Evolutionary conservation across 2,329 filamentous ascomycete species (phyloP), one percentile per base, ranked within the genome.

Genomic region (Acrocalymma vagum): DNA sequence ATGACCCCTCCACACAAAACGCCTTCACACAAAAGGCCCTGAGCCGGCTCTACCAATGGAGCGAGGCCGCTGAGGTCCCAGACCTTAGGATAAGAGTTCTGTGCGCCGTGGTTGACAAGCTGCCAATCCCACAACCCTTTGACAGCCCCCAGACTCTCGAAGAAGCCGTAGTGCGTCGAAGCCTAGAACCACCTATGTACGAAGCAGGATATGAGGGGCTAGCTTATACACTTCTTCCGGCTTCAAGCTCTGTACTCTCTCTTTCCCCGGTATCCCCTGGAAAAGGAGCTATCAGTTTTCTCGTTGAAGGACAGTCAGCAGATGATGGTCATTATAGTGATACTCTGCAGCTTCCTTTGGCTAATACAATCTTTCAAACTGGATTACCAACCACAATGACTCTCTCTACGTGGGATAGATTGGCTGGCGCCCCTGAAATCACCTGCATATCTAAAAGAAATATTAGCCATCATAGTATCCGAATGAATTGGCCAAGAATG

Each of bases 341-440:
- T 23, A 48, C 44, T 9, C 31, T 67, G 79, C 38, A 82, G 77
- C 5, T 92, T 2, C 88, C 88, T 2, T 72, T 94, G 17, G 85
- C 89, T 26, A 89, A 90, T 58, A 95, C 90, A 0, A 72, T 90
- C 6, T 94, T 94, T 60, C 81, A 84, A 25, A 93, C 85, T 45
- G 86, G 84, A 29, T 76, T 73, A 17, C 57, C 53, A 22, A 56
- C 45, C 15, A 64, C 62, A 14, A 58, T 68, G 57, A 58, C 45
- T 11, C 27, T 48, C 3, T 59, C 61, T 1, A 49, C 22, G 0
- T 71, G 65, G 64, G 25, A 34, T 10, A 51, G 30, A 40, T 56
- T 18, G 29, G 55, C 39, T 18, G 52, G 22, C 35, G 42, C 47
- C 10, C 31, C 32, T 20, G 38, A 40, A 16, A 20, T 60, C 9